Evolutionary conservation across 2,329 filamentous ascomycete genomes (phyloP).

Genomic region (Fusarium sp.): DNA sequence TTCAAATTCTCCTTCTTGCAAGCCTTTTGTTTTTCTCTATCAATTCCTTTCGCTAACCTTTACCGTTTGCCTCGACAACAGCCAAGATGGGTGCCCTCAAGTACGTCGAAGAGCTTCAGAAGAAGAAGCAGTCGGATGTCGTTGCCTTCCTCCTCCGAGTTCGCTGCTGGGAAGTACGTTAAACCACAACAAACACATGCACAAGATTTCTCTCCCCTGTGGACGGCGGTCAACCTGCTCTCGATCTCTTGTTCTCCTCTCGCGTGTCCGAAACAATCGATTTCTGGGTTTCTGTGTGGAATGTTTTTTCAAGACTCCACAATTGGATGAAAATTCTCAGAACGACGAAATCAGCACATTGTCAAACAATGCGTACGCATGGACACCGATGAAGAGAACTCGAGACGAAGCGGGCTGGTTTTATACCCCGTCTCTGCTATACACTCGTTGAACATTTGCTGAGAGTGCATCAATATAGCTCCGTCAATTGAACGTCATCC

Average conservation of each 20-base stretch:
- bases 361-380: neutral
- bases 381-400: conserved; percentile 14
- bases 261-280: conserved; percentile 17
- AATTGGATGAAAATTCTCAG: conserved; percentile 34
- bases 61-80: conserved; percentile 48
- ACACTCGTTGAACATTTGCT: conserved; percentile 99
- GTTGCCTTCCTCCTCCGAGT: conserved; percentile 99
- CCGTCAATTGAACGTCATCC: conserved; percentile 99
- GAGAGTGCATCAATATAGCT: conserved; percentile 99
- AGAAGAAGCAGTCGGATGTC: conserved; percentile 99
- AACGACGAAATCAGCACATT: conserved; percentile 1
- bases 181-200: conserved; percentile 50
- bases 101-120: conserved; percentile 99
- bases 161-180: conserved; percentile 99
- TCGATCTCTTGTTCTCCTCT: conserved; percentile 36
- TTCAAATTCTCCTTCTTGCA: conserved; percentile 3
- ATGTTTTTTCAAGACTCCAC: conserved; percentile 26
- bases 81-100: conserved; percentile 99
- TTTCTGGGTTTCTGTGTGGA: conserved; percentile 10
- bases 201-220: conserved; percentile 50
- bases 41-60: conserved; percentile 44
- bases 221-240: conserved; percentile 49
- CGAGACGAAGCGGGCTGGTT: conserved; percentile 24
- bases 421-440: conserved; percentile 70
- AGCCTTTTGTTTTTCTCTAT: neutral